Base-by-base conservation (phyloP, 805 yeast species). In the Torulaspora delbrueckii region DNA sequence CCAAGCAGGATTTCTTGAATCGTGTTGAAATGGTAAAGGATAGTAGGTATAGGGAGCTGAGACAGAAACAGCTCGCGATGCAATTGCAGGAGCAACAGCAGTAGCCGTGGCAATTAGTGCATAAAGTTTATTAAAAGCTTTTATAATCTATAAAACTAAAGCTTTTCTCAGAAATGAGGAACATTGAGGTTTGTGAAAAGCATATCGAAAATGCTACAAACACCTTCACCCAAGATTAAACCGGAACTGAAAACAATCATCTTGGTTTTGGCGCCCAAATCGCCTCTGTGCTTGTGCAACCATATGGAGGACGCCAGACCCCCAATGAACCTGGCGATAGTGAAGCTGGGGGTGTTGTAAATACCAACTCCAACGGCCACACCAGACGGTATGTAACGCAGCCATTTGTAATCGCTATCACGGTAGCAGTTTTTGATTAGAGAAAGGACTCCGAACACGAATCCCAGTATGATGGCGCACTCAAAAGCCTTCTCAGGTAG, bases 351-450 rank as follows among this genome's bases (percentile, higher is more conserved):
- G 0, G 90, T 76, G 63, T 93, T 93, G 65, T 91, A 93, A 50
- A 91, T 88, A 13, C 99, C 98, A 42, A 91, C 85, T 1, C 99
- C 99, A 13, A 90, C 96, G 2, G 99, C 97, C 23, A 93, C 95
- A 9, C 99, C 99, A 18, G 88, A 82, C 1, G 99, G 99, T 23
- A 91, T 67, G 68, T 76, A 86, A 2, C 73, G 67, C 5, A 61
- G 25, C 58, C 63, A 56, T 31, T 52, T 57, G 46, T 79, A 56
- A 45, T 71, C 72, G 39, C 65, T 67, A 28, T 67, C 65, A 40
- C 75, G 72, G 12, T 81, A 72, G 4, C 82, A 53, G 52, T 87
- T 78, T 50, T 81, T 81, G 13, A 81, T 54, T 28, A 89, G 66
- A 0, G 95, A 77, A 6, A 89, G 77, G 2, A 76, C 31, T 0